Evolutionary conservation across 352 stramenopile genomes (phyloP).

Genomic region (Aphanomyces astaci): DNA sequence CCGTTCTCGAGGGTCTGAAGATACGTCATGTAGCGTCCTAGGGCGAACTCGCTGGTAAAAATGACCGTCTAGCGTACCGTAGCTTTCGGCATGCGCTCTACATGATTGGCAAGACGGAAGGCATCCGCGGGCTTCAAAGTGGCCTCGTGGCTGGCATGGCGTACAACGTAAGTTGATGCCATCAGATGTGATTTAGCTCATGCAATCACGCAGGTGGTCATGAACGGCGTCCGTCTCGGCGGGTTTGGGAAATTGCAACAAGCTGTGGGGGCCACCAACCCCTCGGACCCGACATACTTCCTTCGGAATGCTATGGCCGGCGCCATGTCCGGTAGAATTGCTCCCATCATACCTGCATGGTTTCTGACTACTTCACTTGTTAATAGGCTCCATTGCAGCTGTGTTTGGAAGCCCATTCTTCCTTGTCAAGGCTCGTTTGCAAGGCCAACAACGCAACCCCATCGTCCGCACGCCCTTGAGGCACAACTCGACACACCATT

Average conservation of each 20-base stretch:
- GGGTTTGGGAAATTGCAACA: slow-evolving; percentile 73
- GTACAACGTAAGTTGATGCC: slow-evolving; percentile 44
- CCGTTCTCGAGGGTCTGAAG: background rate
- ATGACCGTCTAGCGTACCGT: slow-evolving; percentile 52
- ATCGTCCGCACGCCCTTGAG: slow-evolving; percentile 68
- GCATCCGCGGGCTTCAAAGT: slow-evolving; percentile 65
- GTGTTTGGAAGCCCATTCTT: slow-evolving; percentile 80
- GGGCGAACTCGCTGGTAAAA: slow-evolving; percentile 52
- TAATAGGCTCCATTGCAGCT: slow-evolving; percentile 39
- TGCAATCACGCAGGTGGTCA: slow-evolving; percentile 42
- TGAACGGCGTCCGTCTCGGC: slow-evolving; percentile 72
- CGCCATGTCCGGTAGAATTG: slow-evolving; percentile 43
- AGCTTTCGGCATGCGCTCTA: slow-evolving; percentile 83
- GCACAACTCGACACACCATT: slow-evolving; percentile 27
- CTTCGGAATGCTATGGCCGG: slow-evolving; percentile 64
- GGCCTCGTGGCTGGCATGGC: slow-evolving; percentile 65
- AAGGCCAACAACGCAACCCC: slow-evolving; percentile 56
- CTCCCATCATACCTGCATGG: too few relatives aligned
- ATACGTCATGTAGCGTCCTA: slow-evolving; percentile 16
- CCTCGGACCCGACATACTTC: slow-evolving; percentile 58
- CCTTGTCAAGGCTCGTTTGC: slow-evolving; percentile 78
- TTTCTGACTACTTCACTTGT: too few relatives aligned
- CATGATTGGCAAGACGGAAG: slow-evolving; percentile 69
- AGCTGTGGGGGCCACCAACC: slow-evolving; percentile 69
- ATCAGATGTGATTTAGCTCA: too few relatives aligned